Percentiles rank a stretch among this genome's conserved stretches.
Evolutionary conservation across 495 filamentous ascomycete genomes (phyloP).

Genomic region (Penicillium subrubescens): DNA sequence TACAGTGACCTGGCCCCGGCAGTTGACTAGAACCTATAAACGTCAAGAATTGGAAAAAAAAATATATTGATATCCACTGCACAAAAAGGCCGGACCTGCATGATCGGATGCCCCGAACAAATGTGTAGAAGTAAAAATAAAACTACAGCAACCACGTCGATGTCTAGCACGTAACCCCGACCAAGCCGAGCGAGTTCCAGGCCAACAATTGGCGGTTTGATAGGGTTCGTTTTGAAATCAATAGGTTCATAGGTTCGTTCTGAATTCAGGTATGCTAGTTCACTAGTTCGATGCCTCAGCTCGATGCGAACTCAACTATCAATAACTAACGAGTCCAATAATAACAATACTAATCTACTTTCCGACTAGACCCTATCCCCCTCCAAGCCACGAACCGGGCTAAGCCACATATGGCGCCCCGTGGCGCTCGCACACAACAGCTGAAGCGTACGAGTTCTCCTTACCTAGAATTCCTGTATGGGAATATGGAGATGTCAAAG

Average conservation of each 20-base stretch:
- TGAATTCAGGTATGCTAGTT: background rate
- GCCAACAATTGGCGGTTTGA: background rate
- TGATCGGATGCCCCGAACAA: constrained; percentile 1
- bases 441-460: constrained; percentile 14
- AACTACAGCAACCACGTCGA: background rate
- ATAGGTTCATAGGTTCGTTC: background rate
- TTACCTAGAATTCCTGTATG: constrained; percentile 1
- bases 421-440: constrained; percentile 21
- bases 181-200: background rate
- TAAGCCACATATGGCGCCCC: constrained; percentile 21
- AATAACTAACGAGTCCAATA: background rate
- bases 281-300: constrained; percentile 3
- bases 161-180: background rate
- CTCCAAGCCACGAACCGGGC: constrained; percentile 13
- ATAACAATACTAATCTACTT: background rate
- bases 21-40: background rate
- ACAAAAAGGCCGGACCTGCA: background rate
- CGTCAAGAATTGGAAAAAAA: background rate
- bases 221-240: background rate
- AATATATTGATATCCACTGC: background rate
- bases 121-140: background rate
- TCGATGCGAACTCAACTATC: background rate
- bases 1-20: background rate
- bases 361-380: background rate
- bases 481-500: background rate